Conservation (phyloP, 1,139 yeast genomes). For the Suhomyces choctaworum region DNA sequence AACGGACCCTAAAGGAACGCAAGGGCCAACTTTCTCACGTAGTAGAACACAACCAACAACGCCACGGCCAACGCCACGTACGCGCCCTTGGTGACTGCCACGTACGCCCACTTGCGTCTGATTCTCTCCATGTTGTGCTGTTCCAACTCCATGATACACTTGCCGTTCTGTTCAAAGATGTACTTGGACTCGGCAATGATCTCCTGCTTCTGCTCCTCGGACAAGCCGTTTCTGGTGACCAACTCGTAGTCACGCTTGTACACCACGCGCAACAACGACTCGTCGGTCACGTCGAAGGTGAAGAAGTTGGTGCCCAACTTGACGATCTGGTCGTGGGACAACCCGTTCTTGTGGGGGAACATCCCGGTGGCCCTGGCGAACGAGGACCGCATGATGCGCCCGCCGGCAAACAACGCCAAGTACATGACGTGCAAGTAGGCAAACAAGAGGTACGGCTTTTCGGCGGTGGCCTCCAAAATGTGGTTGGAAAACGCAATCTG, state of each 20-base stretch:
- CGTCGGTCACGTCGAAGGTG: constrained; percentile 70
- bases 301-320: constrained; percentile 68
- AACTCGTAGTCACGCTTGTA: constrained; percentile 80
- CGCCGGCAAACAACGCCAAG: constrained; percentile 86
- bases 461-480: constrained; percentile 52
- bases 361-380: constrained; percentile 67
- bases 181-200: constrained; percentile 68
- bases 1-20: no score
- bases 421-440: constrained; percentile 90
- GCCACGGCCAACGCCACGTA: constrained; percentile 33
- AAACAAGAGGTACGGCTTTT: constrained; percentile 68
- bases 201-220: constrained; percentile 69
- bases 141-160: constrained; percentile 66
- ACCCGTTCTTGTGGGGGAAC: constrained; percentile 71
- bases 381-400: constrained; percentile 68
- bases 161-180: constrained; percentile 63
- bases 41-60: constrained; percentile 27
- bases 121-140: constrained; percentile 58
- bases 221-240: constrained; percentile 64
- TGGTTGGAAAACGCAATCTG: constrained; percentile 65
- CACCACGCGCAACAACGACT: constrained; percentile 58
- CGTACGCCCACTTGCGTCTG: constrained; percentile 57
- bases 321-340: constrained; percentile 61
- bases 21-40: constrained; percentile 27
- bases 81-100: constrained; percentile 51